A percentile compares a stretch with the other conserved stretches of the same genome.
Evolutionary conservation across 805 yeast genomes (phyloP).

Genomic region (Zygosaccharomyces bailii): DNA sequence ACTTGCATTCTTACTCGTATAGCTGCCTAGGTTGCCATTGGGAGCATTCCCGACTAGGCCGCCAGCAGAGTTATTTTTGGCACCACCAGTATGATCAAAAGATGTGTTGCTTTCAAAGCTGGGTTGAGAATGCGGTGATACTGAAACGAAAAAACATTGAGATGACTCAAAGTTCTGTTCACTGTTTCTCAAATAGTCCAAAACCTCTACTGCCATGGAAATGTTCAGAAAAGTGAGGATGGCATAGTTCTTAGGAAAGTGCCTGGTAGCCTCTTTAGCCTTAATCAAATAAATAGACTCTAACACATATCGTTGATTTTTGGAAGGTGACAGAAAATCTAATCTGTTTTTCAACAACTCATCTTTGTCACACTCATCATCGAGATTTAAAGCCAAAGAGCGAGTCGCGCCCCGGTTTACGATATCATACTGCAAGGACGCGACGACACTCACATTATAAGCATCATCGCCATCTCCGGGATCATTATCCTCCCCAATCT

Average conservation of each 20-base stretch:
- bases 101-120: background rate
- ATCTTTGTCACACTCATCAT: conserved; percentile 11
- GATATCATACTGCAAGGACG: conserved; percentile 20
- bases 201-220: conserved; percentile 28
- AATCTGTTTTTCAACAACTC: conserved; percentile 17
- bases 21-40: conserved; percentile 6
- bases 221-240: conserved; percentile 29
- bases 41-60: conserved; percentile 5
- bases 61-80: conserved; percentile 7
- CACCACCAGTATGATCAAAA: conserved; percentile 1
- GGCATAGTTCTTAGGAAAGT: conserved; percentile 23
- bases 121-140: conserved; percentile 8
- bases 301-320: conserved; percentile 28
- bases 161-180: conserved; percentile 10
- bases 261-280: conserved; percentile 16
- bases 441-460: conserved; percentile 12
- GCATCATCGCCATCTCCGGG: conserved; percentile 29
- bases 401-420: conserved; percentile 31
- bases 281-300: conserved; percentile 28
- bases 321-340: conserved; percentile 12
- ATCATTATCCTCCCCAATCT: conserved; percentile 20
- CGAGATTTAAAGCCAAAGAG: conserved; percentile 25
- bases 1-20: conserved; percentile 16
- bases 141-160: conserved; percentile 21
- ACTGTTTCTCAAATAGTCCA: conserved; percentile 20